A percentile compares a stretch with the other conserved stretches of the same genome.
Conservation (phyloP, 2,329 filamentous ascomycete genomes). For the Rutstroemia sp. region DNA sequence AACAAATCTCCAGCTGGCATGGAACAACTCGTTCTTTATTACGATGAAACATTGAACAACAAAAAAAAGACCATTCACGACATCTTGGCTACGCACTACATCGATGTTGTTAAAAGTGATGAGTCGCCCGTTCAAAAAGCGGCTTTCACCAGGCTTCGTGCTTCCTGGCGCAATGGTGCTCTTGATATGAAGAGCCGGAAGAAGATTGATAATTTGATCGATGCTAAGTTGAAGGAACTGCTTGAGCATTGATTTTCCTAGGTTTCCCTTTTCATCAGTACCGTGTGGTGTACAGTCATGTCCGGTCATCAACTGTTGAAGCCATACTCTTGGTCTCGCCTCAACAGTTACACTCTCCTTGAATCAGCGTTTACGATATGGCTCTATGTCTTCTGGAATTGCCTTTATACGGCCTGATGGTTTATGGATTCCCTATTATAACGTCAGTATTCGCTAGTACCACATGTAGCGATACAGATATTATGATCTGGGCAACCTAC, state of each 20-base stretch:
- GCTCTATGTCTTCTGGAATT: not conserved
- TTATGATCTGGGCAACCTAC: constrained; percentile 16
- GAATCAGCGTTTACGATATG: not conserved
- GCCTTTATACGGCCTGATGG: not conserved
- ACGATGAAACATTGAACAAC: constrained; percentile 49
- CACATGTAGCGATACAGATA: constrained; percentile 9
- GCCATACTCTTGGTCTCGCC: not conserved
- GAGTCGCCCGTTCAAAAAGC: constrained; percentile 33
- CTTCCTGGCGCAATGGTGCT: constrained; percentile 45
- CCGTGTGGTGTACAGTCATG: constrained; percentile 2
- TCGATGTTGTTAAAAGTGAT: constrained; percentile 45
- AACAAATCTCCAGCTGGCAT: constrained; percentile 48
- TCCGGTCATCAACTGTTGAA: constrained; percentile 2
- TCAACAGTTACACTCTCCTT: not conserved
- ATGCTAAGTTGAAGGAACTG: constrained; percentile 41
- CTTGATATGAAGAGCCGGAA: constrained; percentile 50
- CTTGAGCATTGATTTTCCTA: constrained; percentile 34
- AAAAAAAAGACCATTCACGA: constrained; percentile 41
- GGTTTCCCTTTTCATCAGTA: not conserved
- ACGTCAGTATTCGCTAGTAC: constrained; percentile 6
- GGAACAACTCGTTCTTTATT: constrained; percentile 57
- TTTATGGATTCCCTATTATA: constrained; percentile 1
- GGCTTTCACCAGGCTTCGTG: constrained; percentile 43
- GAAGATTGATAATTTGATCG: constrained; percentile 45
- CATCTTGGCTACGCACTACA: constrained; percentile 46